Evolutionary conservation across 345 rosid genomes (phyloP).

Genomic region (Streptanthus diversifolius): DNA sequence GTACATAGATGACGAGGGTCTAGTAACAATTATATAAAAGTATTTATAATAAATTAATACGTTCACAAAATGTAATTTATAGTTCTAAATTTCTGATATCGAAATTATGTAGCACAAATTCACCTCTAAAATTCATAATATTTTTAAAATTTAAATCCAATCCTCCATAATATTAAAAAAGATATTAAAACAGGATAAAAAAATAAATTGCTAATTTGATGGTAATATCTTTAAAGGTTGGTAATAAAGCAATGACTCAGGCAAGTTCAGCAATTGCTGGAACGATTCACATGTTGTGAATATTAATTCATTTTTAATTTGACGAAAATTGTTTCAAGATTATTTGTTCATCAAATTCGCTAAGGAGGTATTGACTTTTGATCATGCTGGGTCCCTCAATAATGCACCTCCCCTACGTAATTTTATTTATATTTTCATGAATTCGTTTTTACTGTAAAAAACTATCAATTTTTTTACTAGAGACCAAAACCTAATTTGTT

Average conservation of each 20-base stretch:
- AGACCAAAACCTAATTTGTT: background rate
- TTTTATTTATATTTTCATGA: background rate
- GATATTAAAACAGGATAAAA: no score
- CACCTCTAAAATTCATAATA: no score
- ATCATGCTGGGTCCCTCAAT: conserved; percentile 27
- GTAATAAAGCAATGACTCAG: conserved; percentile 28
- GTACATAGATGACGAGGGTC: background rate
- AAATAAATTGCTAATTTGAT: no score
- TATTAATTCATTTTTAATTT: background rate
- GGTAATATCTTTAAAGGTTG: conserved; percentile 16
- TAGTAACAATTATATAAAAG: background rate
- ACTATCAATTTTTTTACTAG: background rate
- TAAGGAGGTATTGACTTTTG: conserved; percentile 28
- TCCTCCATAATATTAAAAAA: no score
- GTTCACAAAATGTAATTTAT: background rate
- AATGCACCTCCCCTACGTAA: conserved; percentile 28
- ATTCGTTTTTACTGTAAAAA: background rate
- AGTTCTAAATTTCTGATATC: background rate
- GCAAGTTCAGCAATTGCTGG: conserved; percentile 33
- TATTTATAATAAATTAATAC: background rate
- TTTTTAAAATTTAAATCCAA: no score
- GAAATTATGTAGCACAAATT: no score
- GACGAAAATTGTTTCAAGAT: background rate
- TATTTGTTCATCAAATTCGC: background rate
- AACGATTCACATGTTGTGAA: conserved; percentile 31